Evolutionary conservation across 73 alveolate genomes (phyloP).

Genomic region (Paramecium biaurelia): DNA sequence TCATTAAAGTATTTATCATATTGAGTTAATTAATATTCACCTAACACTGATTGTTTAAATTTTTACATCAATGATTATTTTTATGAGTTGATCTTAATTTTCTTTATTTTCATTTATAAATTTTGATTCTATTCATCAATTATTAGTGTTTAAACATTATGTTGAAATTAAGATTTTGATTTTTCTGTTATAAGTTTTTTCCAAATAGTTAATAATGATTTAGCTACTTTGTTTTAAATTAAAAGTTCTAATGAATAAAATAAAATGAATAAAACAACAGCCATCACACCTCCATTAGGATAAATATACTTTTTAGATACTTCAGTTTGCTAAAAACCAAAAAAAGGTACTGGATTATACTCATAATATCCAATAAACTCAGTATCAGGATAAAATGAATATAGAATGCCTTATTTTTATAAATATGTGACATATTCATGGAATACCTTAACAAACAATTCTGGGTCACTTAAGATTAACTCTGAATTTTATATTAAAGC

Average conservation of each 20-base stretch:
- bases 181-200: neutral
- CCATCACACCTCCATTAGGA: neutral
- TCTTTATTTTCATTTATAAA: neutral
- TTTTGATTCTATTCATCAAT: neutral
- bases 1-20: slow-evolving; percentile 8
- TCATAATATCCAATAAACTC: slow-evolving; percentile 21
- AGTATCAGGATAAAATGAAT: slow-evolving; percentile 26
- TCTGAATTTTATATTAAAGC: neutral
- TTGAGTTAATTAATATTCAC: neutral
- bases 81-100: neutral
- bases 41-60: neutral
- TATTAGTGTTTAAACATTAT: neutral
- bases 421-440: slow-evolving; percentile 7
- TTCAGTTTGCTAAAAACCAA: neutral
- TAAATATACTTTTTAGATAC: neutral
- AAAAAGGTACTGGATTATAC: neutral
- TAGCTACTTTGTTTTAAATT: neutral
- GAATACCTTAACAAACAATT: neutral
- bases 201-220: neutral
- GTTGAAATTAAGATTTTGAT: neutral
- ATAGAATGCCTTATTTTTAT: neutral
- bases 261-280: neutral
- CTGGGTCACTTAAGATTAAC: neutral
- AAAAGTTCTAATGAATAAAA: slow-evolving; percentile 15
- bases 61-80: neutral